Evolutionary conservation across 345 rosid species (phyloP), one percentile per base, ranked within the genome.

Genomic region (Populus davidiana): DNA sequence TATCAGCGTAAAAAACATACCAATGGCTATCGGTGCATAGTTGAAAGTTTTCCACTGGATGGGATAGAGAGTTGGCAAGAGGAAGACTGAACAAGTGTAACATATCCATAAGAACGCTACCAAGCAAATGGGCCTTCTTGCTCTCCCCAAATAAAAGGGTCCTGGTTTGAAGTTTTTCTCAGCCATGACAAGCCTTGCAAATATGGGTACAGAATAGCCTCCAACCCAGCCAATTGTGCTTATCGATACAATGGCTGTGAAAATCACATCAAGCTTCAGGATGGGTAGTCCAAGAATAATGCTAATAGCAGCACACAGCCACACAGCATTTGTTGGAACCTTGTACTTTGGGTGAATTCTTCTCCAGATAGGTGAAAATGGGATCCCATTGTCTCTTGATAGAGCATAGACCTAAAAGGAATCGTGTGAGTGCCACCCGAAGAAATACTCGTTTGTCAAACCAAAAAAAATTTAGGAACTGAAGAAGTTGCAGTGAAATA

Each of bases 171-270:
- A 88, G 74, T 86, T 83, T 79, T 84, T 78, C 87, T 90, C 94
- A 16, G 64, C 39, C 90, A 88, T 90, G 16, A 86, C 88, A 89
- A 87, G 82, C 80, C 91, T 83, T 5, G 89, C 90, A 18, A 87
- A 90, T 70, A 88, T 87, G 6, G 90, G 90, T 18, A 88, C 89
- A 3, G 87, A 90, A 23, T 88, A 88, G 13, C 91, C 88, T 1
- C 91, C 91, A 3, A 88, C 91, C 94, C 94, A 90, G 16, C 94
- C 90, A 12, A 90, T 90, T 13, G 91, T 90, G 70, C 89, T 82
- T 72, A 86, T 81, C 21, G 93, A 90, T 61, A 88, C 84, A 65
- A 90, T 87, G 79, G 89, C 90, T 12, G 87, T 88, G 87, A 88
- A 90, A 33, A 87, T 86, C 43, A 86, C 90, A 63, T 89, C 79